Evolutionary conservation across 1,284 basidiomycete species (phyloP).

Genomic region (Melampsora medusae): DNA sequence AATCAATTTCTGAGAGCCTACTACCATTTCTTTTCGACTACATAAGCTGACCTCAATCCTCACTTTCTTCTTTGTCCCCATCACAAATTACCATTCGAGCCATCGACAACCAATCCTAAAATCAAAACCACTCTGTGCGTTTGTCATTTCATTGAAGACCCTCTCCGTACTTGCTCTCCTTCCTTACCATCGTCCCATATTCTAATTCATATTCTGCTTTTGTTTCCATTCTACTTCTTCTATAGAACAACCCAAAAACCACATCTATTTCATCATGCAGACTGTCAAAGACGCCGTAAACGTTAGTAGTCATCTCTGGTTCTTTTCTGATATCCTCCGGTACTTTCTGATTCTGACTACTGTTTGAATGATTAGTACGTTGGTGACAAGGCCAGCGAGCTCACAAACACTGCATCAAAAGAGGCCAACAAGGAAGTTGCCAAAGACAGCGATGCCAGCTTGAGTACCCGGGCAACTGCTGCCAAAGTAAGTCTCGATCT

Average conservation of each 20-base stretch:
- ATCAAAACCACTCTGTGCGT: background rate
- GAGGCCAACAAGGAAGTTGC: conserved; percentile 50
- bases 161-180: background rate
- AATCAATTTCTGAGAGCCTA: no score
- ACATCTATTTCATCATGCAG: conserved; percentile 23
- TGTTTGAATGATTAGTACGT: conserved; percentile 46
- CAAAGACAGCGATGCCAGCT: conserved; percentile 48
- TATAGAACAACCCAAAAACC: background rate
- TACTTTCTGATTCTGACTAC: background rate
- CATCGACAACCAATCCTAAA: background rate
- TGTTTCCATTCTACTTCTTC: background rate
- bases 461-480: conserved; percentile 47
- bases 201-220: background rate
- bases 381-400: conserved; percentile 46
- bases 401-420: conserved; percentile 47
- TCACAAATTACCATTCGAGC: background rate
- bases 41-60: conserved; percentile 17
- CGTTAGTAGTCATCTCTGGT: background rate
- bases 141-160: background rate
- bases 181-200: background rate
- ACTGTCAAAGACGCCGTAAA: conserved; percentile 32
- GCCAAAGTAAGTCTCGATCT: conserved; percentile 31
- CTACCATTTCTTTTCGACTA: conserved; percentile 3
- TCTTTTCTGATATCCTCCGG: background rate
- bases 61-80: background rate